Evolutionary conservation across 1,284 basidiomycete species (phyloP), one percentile per base, ranked within the genome.

Genomic region (Ceratobasidium sp.): DNA sequence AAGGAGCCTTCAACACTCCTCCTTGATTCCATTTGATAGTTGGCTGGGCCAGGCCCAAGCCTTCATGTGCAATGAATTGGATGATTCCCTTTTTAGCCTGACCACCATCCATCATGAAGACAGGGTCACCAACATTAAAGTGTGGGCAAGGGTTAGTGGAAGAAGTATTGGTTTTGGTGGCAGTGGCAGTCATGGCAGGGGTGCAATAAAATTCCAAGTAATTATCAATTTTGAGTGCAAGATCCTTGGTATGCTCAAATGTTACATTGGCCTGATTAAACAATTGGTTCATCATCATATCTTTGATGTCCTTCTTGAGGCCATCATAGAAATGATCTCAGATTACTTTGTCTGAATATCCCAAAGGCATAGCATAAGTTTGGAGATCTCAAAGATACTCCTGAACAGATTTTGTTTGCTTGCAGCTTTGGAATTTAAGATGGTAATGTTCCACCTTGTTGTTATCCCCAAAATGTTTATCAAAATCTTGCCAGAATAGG

Each of bases 371-470:
- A 1, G 53, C 27, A 19, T 36, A 56, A 1, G 16, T 19, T 23
- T 56, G 39, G 42, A 47, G 46, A 5, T 36, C n/a, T 0, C 9
- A 9, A 11, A 56, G 3, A 27, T 56, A 56, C 2, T 56, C 62
- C 23, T 67, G 62, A 8, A 67, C 52, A 2, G 42, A 30, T 16
- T 13, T 30, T 19, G 7, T 21, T 56, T 67, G 62, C 39, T 56
- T 54, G 0, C 54, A n/a, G 8, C n/a, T 23, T 4, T 23, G 3
- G 8, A 56, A n/a, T 56, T 67, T 67, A 7, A 1, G 2, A 1
- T 25, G 9, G 21, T 46, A 6, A 7, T 30, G 30, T 23, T 56
- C 29, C 4, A 13, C 19, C 11, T 19, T 1, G 16, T 67, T 56
- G 27, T 39, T 19, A 8, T 56, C 41, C 6, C 52, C 39, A 39